Evolutionary conservation across 345 rosid genomes (phyloP), one percentile per base, ranked within the genome.

Genomic region (Eucalyptus sp.): DNA sequence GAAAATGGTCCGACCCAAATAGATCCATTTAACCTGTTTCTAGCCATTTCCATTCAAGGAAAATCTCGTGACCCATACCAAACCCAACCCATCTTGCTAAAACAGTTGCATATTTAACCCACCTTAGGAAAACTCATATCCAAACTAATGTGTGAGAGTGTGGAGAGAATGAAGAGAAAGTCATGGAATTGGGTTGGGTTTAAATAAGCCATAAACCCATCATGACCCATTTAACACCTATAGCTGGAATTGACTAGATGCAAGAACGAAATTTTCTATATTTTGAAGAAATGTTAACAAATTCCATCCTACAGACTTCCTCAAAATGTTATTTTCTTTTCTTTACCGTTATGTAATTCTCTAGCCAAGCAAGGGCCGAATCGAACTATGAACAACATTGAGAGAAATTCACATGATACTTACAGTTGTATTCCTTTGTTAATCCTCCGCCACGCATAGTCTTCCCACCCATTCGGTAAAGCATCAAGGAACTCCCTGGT

Each of bases 381-480:
- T 76, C 3, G 48, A 41, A 76, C 84, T 41, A 41, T 41, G 15
- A 11, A 41, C 48, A 41, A 44, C 88, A 87, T 1, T 4, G 5
- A 22, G 52, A 66, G 37, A 33, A 64, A 49, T 86, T 31, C 6
- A 84, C 50, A 87, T 20, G 89, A 87, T 48, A 93, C 99, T 91
- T 92, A 98, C 99, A 98, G 96, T 48, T 89, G 95, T 80, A 94
- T 91, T 92, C 99, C 99, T 91, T 96, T 97, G 90, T 98, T 98
- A 91, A 98, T 96, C 92, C 98, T 93, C 64, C 91, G 99, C 99
- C 99, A 98, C 0, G 99, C 99, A 88, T 96, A 97, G 64, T 97
- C 99, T 92, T 97, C 96, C 99, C 99, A 98, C 87, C 98, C 99
- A 92, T 95, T 95, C 54, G 98, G 98, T 84, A 97, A 92, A 92